phyloP scores from a whole-genome alignment of 164 flowering plant genomes.

The Sedum album region DNA sequence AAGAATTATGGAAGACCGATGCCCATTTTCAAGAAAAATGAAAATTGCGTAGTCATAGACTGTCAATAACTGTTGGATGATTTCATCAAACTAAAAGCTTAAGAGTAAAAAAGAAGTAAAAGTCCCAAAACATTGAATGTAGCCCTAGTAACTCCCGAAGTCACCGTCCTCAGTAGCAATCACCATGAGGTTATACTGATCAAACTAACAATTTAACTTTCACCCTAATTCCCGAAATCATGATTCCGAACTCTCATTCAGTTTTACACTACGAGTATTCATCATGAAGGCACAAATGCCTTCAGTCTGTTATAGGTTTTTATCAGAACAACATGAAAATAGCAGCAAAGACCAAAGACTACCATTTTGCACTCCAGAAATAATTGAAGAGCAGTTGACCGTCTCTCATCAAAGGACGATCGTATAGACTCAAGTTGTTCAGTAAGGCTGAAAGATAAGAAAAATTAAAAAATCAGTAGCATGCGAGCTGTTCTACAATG shows the following conservation, averaged over 20 bases:
- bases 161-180: neutral
- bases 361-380: constrained; percentile 83
- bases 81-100: neutral
- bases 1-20: neutral
- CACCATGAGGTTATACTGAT: neutral
- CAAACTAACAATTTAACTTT: neutral
- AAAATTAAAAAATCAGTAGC: neutral
- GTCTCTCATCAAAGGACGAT: constrained; percentile 55
- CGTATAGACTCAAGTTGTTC: constrained; percentile 81
- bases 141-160: neutral
- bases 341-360: neutral
- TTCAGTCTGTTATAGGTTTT: neutral
- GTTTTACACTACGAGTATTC: neutral
- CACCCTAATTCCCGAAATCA: neutral
- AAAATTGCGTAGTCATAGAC: neutral
- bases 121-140: neutral
- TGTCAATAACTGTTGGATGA: neutral
- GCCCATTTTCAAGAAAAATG: neutral
- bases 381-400: constrained; percentile 34
- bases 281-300: neutral
- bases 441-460: constrained; percentile 49
- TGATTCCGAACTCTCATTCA: neutral
- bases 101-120: neutral
- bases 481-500: neutral
- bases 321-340: neutral